Conservation (phyloP, 805 yeast species). For the Sugiyamaella boreocaroliniensis region DNA sequence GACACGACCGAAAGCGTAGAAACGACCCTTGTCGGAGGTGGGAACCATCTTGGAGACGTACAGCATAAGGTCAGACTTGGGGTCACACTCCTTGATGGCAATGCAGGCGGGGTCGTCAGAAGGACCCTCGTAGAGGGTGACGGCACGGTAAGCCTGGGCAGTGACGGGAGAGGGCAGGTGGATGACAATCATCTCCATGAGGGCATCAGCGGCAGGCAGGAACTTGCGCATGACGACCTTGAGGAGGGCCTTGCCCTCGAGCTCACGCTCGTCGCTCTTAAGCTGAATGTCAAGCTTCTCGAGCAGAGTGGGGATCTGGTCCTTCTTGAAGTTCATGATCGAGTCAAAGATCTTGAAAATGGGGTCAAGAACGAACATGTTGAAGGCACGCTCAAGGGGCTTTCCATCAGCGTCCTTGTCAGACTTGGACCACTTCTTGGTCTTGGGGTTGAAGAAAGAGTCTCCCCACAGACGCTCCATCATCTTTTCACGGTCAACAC, state of each 20-base stretch:
- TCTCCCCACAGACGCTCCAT: conserved; percentile 99
- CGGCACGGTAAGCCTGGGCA: conserved; percentile 99
- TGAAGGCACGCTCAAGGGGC: conserved; percentile 97
- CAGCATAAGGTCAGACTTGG: conserved; percentile 95
- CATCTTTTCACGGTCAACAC: conserved; percentile 97
- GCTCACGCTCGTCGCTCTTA: conserved; percentile 95
- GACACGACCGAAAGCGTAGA: conserved; percentile 99
- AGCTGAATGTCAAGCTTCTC: conserved; percentile 89
- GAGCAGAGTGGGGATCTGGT: conserved; percentile 83
- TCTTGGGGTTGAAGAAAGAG: conserved; percentile 99
- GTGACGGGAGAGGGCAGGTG: conserved; percentile 99
- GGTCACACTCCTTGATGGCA: conserved; percentile 97
- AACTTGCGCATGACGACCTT: conserved; percentile 99
- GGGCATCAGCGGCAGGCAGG: conserved; percentile 99
- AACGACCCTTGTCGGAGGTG: conserved; percentile 99
- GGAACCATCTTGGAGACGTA: conserved; percentile 99
- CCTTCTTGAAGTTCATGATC: conserved; percentile 99
- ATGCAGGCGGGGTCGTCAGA: conserved; percentile 73
- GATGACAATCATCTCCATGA: conserved; percentile 95
- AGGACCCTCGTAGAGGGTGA: conserved; percentile 99
- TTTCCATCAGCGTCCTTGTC: conserved; percentile 94
- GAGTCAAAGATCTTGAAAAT: conserved; percentile 95
- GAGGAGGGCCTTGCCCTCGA: conserved; percentile 97
- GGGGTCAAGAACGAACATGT: conserved; percentile 98
- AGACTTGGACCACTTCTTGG: conserved; percentile 98